These are phyloP conservation scores for Hanseniaspora valbyensis DNA, from an alignment of 805 yeast species.

Conservation along the genomic window DNA sequence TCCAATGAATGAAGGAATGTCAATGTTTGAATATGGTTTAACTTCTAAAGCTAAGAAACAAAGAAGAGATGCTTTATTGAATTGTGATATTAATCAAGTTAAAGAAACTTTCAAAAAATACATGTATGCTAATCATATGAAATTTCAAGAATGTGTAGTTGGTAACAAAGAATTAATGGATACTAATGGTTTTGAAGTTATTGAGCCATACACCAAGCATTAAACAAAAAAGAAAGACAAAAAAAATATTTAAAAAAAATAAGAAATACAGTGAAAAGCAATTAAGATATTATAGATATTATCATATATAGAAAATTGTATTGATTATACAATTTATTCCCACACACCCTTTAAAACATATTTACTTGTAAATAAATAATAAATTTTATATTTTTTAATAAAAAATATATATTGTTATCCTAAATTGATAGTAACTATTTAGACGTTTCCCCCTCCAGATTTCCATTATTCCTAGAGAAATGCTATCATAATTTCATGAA, in stretches of 20 bases:
- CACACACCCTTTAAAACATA: too few relatives aligned
- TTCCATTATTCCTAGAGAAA: too few relatives aligned
- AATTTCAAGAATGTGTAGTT: slow-evolving; percentile 11
- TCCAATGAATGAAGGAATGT: slow-evolving; percentile 65
- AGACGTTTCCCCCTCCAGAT: too few relatives aligned
- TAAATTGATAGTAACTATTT: too few relatives aligned
- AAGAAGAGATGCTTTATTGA: slow-evolving; percentile 65
- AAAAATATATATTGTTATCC: too few relatives aligned
- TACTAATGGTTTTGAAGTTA: slow-evolving; percentile 32
- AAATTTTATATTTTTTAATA: too few relatives aligned
- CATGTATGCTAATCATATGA: slow-evolving; percentile 25
- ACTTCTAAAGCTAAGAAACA: slow-evolving; percentile 68
- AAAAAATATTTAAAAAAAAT: neutral
- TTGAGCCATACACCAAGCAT: slow-evolving; percentile 29
- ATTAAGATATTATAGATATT: too few relatives aligned
- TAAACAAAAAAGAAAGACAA: neutral
- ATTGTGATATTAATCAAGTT: slow-evolving; percentile 53
- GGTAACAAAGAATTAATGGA: slow-evolving; percentile 19
- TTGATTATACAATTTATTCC: too few relatives aligned
- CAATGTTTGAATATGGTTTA: slow-evolving; percentile 54
- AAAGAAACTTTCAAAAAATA: slow-evolving; percentile 57
- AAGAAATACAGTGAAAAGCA: too few relatives aligned
- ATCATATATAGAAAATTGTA: too few relatives aligned
- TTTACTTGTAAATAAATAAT: too few relatives aligned
- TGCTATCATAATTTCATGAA: too few relatives aligned